phyloP scores from a whole-genome alignment of 2,329 filamentous ascomycete species.

The Botrytis byssoidea region DNA sequence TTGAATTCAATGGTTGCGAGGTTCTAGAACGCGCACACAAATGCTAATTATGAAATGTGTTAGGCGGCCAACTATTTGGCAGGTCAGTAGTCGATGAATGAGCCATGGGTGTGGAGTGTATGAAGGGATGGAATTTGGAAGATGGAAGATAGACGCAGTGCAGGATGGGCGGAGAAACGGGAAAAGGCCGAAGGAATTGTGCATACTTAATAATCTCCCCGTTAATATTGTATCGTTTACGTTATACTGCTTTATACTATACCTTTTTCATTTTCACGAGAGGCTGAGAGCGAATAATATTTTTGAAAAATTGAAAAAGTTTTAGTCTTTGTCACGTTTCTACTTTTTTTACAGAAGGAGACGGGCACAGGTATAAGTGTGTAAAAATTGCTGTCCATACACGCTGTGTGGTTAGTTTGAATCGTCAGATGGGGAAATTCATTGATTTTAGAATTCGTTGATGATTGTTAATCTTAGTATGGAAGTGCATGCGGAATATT shows the following conservation, averaged over 20 bases:
- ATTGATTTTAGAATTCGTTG: neutral
- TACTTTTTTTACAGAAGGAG: no score
- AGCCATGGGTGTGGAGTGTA: neutral
- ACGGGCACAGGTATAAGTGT: neutral
- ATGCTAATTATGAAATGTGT: neutral
- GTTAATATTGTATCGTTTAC: constrained; percentile 8
- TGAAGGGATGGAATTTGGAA: neutral
- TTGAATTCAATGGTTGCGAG: neutral
- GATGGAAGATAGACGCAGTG: neutral
- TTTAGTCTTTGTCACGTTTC: no score
- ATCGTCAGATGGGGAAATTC: neutral
- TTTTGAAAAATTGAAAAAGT: neutral
- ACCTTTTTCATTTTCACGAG: neutral
- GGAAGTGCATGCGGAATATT: no score
- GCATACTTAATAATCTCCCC: constrained; percentile 3
- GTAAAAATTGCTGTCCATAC: neutral
- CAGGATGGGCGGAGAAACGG: neutral
- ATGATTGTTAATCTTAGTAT: neutral
- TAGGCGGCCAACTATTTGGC: constrained; percentile 15
- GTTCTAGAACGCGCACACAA: neutral
- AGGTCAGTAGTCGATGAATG: neutral
- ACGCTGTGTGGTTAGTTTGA: neutral
- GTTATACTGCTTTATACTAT: constrained; percentile 7
- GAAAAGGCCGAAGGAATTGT: neutral
- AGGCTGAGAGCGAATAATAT: neutral